Evolutionary conservation across 192 early-diverging fungal species (phyloP), one percentile per base, ranked within the genome.

Genomic region (Coemansia sp.): DNA sequence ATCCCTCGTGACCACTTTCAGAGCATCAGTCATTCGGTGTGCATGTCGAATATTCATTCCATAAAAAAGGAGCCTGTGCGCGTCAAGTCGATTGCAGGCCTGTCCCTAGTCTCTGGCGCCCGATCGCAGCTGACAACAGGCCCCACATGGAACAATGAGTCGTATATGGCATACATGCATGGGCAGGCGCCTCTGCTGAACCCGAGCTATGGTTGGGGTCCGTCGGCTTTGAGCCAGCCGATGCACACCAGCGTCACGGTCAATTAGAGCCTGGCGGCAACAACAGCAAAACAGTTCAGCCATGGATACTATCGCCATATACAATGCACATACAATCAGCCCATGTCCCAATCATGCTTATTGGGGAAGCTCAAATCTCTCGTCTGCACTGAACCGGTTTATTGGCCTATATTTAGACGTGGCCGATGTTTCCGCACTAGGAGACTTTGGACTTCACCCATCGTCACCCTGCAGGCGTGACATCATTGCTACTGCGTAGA

Each of bases 161-260:
- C 55, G n/a, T 75, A 75, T 40, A 37, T 68, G 33, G 72, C 72
- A 9, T 55, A 69, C 43, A 49, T 62, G 45, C 62, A 75, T 49
- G 72, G 62, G 4, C 38, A 59, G 19, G 66, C 66, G 7, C 72
- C 72, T 37, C n/a, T 75, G 39, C 62, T 75, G 25, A 75, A 75
- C 21, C 72, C 66, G 12, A 52, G 50, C 47, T 75, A 75, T 22
- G 72, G 66, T 21, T 75, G 72, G 72, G 49, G 61, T 21, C 8
- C 43, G 2, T 41, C 54, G 14, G 53, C 53, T 10, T 17, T 41
- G 53, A 41, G 53, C 34, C 53, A 41, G 38, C 38, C 38, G 39
- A 19, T 34, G 53, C 19, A 19, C 9, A 30, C 6, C 34, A 22
- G 34, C 5, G 34, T 22, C 10, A 10, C 38, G 9, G 48, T 22